Evolutionary conservation across 176 grass and related monocot genomes (phyloP), one percentile per base, ranked within the genome.

Genomic region (Oryza coarctata): DNA sequence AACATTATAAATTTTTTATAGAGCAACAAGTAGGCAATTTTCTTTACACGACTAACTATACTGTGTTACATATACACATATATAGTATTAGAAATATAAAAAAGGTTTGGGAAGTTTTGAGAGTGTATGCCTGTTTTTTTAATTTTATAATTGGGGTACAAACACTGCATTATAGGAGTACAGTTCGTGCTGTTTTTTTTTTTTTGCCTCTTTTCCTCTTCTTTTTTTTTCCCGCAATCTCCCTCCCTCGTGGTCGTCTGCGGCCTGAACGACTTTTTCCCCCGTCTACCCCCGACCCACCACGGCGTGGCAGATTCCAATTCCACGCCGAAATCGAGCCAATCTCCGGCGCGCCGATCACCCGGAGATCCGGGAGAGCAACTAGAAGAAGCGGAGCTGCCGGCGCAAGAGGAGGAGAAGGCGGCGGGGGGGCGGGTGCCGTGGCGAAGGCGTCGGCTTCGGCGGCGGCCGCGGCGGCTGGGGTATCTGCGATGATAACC

Each of bases 401-500:
- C 67, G 26, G 35, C 69, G n/a, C 28, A 47, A 47, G 77, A 47
- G 73, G 77, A n/a, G 50, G 70, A 87, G 74, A 79, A 68, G 86
- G 15, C 39, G 70, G 58, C 9, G n/a, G n/a, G 22, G 15, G 17
- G 17, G 30, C 26, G 55, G 75, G 8, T 29, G 82, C 27, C 67
- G 84, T 23, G 84, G 68, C 68, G 76, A 85, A 73, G 84, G 25
- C 49, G 64, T 69, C 82, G 80, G 33, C 14, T 70, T 45, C 87
- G 26, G 63, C 13, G 69, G 31, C 45, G 47, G 43, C 84, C 7
- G 80, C 80, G 33, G 44, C 82, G 28, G 78, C 78, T 45, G 78
- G 73, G 78, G 73, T 52, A 9, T 77, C 78, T 90, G 86, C 84
- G 75, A 98, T 98, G 95, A 98, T 95, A 80, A 98, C 95, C 78